These are phyloP conservation scores for Candida vaughaniae DNA, from an alignment of 805 yeast genomes.

Conservation along the genomic window DNA sequence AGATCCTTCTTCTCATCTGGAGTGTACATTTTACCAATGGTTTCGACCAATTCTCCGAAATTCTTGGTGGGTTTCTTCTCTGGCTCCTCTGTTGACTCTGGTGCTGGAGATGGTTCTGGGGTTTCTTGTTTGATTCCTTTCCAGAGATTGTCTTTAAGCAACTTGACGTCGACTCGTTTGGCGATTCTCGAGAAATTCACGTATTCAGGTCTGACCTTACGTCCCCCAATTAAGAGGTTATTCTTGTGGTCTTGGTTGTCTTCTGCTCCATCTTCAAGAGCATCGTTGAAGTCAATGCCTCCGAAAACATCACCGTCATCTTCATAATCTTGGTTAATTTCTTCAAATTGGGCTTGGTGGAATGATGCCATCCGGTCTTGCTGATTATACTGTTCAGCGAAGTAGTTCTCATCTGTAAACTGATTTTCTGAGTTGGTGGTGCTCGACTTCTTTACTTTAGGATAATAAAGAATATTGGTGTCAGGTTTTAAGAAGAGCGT, in stretches of 20 bases:
- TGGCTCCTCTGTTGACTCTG: conserved; percentile 2
- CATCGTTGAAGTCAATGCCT: conserved; percentile 43
- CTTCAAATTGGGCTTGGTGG: conserved; percentile 43
- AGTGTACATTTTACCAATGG: conserved; percentile 33
- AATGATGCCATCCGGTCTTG: conserved; percentile 38
- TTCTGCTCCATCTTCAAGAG: conserved; percentile 12
- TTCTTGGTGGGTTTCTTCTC: conserved; percentile 29
- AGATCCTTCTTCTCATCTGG: conserved; percentile 41
- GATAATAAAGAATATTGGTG: conserved; percentile 16
- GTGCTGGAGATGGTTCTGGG: background rate
- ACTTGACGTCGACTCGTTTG: conserved; percentile 40
- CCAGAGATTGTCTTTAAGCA: conserved; percentile 43
- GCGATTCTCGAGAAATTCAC: conserved; percentile 44
- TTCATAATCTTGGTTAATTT: conserved; percentile 33
- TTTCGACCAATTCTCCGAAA: conserved; percentile 34
- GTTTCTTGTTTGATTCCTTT: conserved; percentile 20
- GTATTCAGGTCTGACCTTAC: conserved; percentile 35
- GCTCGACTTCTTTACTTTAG: conserved; percentile 12
- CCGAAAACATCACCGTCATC: conserved; percentile 33
- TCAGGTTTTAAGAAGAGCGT: conserved; percentile 68
- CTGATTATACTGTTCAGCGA: conserved; percentile 64
- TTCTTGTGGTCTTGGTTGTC: conserved; percentile 5
- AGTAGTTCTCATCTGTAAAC: conserved; percentile 63
- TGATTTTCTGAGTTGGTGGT: conserved; percentile 3
- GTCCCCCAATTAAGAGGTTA: conserved; percentile 13